Conservation (phyloP, 1,284 basidiomycete genomes). For the Tilletia walkeri region DNA sequence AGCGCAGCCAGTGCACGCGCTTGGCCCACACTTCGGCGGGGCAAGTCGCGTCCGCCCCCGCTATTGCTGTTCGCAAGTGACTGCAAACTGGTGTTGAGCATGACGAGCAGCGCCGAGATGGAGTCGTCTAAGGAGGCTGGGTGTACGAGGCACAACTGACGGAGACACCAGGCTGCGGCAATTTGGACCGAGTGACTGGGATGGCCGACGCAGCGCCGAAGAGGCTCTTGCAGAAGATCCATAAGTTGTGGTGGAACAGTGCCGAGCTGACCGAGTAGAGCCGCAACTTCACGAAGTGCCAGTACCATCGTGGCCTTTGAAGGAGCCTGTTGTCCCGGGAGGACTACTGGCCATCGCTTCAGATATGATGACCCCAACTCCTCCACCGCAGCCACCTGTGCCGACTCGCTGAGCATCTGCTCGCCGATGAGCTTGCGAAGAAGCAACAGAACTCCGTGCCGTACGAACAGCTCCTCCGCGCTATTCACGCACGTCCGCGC, state of each 20-base stretch:
- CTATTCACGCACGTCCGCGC: slow-evolving; percentile 30
- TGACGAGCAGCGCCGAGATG: slow-evolving; percentile 71
- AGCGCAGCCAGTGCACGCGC: slow-evolving; percentile 84
- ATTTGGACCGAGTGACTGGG: slow-evolving; percentile 82
- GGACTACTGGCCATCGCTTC: slow-evolving; percentile 85
- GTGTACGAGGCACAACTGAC: slow-evolving; percentile 83
- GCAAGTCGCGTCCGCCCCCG: slow-evolving; percentile 64
- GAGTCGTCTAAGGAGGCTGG: slow-evolving; percentile 78
- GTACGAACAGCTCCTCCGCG: slow-evolving; percentile 69
- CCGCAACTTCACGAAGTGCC: slow-evolving; percentile 78
- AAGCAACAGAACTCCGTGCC: slow-evolving; percentile 73
- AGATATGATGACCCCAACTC: slow-evolving; percentile 78
- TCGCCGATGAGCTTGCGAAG: slow-evolving; percentile 82
- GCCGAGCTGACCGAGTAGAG: slow-evolving; percentile 81
- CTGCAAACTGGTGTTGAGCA: slow-evolving; percentile 75
- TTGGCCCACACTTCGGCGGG: slow-evolving; percentile 79
- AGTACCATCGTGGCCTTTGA: slow-evolving; percentile 71
- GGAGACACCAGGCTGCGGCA: slow-evolving; percentile 79
- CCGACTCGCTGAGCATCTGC: slow-evolving; percentile 78
- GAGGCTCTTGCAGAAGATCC: slow-evolving; percentile 80
- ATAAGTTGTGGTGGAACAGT: slow-evolving; percentile 86
- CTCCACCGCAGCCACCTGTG: slow-evolving; percentile 85
- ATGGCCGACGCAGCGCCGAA: slow-evolving; percentile 80
- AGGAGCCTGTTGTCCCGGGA: slow-evolving; percentile 78
- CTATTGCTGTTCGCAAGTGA: slow-evolving; percentile 54